Evolutionary conservation across 1,284 basidiomycete genomes (phyloP).

Genomic region (Austroboletus sp.): DNA sequence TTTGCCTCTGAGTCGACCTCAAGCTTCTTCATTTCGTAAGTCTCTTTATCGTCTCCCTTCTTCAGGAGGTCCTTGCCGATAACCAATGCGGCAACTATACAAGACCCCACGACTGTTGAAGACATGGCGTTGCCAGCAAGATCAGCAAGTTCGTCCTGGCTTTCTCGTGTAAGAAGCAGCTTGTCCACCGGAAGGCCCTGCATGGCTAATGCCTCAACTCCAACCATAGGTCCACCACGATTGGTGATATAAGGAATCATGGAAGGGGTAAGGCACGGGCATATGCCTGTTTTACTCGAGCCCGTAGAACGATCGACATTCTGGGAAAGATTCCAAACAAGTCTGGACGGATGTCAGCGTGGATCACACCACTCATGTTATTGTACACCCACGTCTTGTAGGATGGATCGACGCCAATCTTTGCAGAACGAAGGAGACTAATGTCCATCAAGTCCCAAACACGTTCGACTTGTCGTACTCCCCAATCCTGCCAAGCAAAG

Average conservation of each 20-base stretch:
- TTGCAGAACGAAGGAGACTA: constrained; percentile 74
- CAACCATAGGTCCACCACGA: constrained; percentile 93
- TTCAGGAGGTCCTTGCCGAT: constrained; percentile 61
- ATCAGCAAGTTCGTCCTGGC: constrained; percentile 88
- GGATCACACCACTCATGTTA: constrained; percentile 5
- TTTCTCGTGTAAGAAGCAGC: constrained; percentile 85
- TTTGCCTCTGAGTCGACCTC: constrained; percentile 36
- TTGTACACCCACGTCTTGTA: constrained; percentile 69
- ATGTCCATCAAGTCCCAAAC: constrained; percentile 95
- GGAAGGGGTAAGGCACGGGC: constrained; percentile 87
- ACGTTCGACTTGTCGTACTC: constrained; percentile 81
- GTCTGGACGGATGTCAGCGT: constrained; percentile 37
- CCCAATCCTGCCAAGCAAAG: constrained; percentile 94
- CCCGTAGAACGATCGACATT: constrained; percentile 89
- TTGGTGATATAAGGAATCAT: constrained; percentile 97
- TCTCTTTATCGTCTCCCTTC: constrained; percentile 53
- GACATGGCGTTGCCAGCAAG: constrained; percentile 96
- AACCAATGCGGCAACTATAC: constrained; percentile 78
- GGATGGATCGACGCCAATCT: constrained; percentile 73
- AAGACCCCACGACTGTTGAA: constrained; percentile 88
- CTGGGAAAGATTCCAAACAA: constrained; percentile 96
- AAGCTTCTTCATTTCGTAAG: constrained; percentile 55
- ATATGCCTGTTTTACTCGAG: constrained; percentile 75
- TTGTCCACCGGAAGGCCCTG: constrained; percentile 91
- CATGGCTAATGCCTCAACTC: constrained; percentile 85